phyloP scores from a whole-genome alignment of 306 rosid species.

The Heteromeles arbutifolia region DNA sequence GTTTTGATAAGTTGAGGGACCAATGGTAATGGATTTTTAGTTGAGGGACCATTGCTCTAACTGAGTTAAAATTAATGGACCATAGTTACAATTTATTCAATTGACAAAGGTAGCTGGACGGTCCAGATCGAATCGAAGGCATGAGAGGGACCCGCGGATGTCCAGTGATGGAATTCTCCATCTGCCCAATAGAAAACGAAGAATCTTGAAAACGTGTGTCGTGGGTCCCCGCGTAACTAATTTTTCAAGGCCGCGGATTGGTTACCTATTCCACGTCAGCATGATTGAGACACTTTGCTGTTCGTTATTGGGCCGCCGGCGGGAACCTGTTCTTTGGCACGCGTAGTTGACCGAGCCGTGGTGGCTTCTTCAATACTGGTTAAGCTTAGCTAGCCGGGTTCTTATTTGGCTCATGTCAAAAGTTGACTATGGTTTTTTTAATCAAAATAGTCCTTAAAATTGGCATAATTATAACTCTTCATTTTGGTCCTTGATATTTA shows the following conservation, averaged over 20 bases:
- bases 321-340: neutral
- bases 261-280: slow-evolving; percentile 6
- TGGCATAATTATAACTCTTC: no score
- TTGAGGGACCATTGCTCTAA: no score
- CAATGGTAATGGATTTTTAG: no score
- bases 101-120: neutral
- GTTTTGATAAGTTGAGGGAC: no score
- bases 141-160: neutral
- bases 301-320: neutral
- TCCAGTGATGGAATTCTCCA: neutral
- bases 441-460: no score
- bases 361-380: neutral
- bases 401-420: neutral
- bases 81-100: no score
- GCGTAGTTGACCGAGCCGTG: neutral
- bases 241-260: neutral
- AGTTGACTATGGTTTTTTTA: no score
- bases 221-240: neutral
- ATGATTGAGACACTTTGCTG: neutral
- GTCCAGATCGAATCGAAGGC: neutral
- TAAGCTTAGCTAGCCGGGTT: neutral
- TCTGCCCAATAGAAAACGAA: neutral
- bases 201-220: neutral
- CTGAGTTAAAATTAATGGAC: no score
- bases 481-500: no score